Evolutionary conservation across 2,329 filamentous ascomycete species (phyloP), one percentile per base, ranked within the genome.

Genomic region (Cercospora janseana): DNA sequence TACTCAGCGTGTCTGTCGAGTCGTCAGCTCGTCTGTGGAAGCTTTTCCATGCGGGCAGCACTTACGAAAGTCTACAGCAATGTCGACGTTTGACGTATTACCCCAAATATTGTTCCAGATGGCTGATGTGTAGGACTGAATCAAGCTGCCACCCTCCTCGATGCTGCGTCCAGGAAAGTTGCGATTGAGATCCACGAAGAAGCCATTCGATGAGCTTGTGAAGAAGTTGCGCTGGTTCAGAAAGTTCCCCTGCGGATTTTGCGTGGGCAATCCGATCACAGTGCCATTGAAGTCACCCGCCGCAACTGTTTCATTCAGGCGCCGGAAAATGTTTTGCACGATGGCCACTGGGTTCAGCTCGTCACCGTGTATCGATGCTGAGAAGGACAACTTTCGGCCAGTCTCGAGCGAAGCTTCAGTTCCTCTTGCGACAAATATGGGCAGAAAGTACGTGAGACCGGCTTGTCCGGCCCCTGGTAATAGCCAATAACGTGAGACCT

Each of bases 101-200:
- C 62, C 66, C 67, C 67, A 70, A 15, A 70, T 54, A 13, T 67
- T 56, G 51, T 69, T 69, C 68, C 69, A 70, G 51, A 71, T 69
- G 35, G 66, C 67, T 51, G 65, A 66, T 24, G 57, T 58, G 43
- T 61, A 58, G 3, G 52, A 55, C 32, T 55, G 29, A 2, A 51
- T 35, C 12, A 61, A 34, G 6, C 46, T 52, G 16, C 59, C 57
- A 8, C 59, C 59, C 4, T 57, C 52, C n/a, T 41, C 51, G 21
- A 60, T 42, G 23, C 51, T 61, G 6, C 52, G 75, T 65, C 79
- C 83, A 62, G 84, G 83, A 62, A 89, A 80, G 63, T 88, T 71
- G 66, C 81, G 81, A 71, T 71, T 71, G 2, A 70, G 60, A 46
- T 71, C 69, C 3, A 85, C 85, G 61, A 87, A 68, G 60, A 85